These are phyloP conservation scores for Trifolium dubium DNA, from an alignment of 306 rosid species.

Conservation along the genomic window DNA sequence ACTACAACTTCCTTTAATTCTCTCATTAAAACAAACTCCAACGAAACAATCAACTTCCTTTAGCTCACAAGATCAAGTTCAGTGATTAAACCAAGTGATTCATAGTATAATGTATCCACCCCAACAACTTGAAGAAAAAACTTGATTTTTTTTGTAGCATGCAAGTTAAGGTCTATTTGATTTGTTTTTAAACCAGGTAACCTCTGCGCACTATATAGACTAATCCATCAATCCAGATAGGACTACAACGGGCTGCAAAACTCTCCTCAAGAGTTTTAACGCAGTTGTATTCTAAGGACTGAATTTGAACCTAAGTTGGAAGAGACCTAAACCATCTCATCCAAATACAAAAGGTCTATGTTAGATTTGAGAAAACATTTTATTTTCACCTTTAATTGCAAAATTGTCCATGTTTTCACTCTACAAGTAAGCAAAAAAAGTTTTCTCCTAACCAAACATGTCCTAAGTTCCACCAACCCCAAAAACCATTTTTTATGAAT, in stretches of 20 bases:
- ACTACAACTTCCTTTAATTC: constrained; percentile 32
- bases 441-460: not conserved
- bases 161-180: constrained; percentile 22
- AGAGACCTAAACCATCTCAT: not conserved
- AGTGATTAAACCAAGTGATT: constrained; percentile 24
- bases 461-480: constrained; percentile 18
- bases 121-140: constrained; percentile 24
- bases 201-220: not conserved
- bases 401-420: not conserved
- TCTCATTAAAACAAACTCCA: constrained; percentile 8
- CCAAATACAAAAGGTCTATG: not conserved
- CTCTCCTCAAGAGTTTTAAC: not conserved
- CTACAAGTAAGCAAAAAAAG: not conserved
- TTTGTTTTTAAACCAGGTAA: not conserved
- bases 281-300: not conserved
- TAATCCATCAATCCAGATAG: not conserved
- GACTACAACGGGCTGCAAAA: not conserved
- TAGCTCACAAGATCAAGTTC: constrained; percentile 14
- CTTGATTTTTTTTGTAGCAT: constrained; percentile 5
- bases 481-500: constrained; percentile 1
- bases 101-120: constrained; percentile 6
- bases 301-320: not conserved
- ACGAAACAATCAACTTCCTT: constrained; percentile 27
- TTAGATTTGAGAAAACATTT: constrained; percentile 1
- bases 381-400: not conserved